phyloP scores from a whole-genome alignment of 2,329 filamentous ascomycete species.

The Hymenotorrendiella dingleyae region DNA sequence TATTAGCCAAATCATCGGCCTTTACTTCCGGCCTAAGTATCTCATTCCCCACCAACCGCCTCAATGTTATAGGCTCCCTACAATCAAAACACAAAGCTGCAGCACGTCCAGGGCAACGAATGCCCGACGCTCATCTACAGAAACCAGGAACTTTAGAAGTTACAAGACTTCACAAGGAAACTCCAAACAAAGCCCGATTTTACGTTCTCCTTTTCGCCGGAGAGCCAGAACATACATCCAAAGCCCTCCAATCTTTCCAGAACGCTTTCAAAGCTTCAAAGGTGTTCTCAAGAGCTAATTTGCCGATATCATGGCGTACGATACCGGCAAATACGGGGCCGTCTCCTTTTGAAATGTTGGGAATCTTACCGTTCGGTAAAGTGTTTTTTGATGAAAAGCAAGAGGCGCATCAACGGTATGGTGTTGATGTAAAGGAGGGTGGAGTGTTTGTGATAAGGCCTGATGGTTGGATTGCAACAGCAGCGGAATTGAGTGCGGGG shows the following conservation, averaged over 20 bases:
- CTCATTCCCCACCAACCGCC: constrained; percentile 42
- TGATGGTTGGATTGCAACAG: constrained; percentile 48
- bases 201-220: constrained; percentile 38
- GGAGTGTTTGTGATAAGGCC: constrained; percentile 45
- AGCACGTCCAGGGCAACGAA: constrained; percentile 37
- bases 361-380: constrained; percentile 41
- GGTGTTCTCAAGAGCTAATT: constrained; percentile 31
- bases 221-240: constrained; percentile 24
- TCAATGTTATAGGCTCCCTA: constrained; percentile 35
- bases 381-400: constrained; percentile 49
- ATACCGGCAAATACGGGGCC: constrained; percentile 35
- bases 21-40: constrained; percentile 59
- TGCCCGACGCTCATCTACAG: constrained; percentile 39
- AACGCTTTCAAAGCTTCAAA: constrained; percentile 17
- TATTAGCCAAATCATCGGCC: constrained; percentile 52
- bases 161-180: constrained; percentile 39
- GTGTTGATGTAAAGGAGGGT: constrained; percentile 33
- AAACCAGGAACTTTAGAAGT: constrained; percentile 40
- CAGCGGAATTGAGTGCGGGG: constrained; percentile 27
- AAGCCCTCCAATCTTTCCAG: constrained; percentile 17
- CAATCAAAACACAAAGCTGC: constrained; percentile 15
- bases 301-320: constrained; percentile 42
- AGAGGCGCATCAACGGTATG: constrained; percentile 41
- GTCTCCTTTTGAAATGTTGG: constrained; percentile 42
- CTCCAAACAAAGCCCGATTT: constrained; percentile 38